A percentile compares a stretch with the other conserved stretches of the same genome.
phyloP scores from a whole-genome alignment of 2,329 filamentous ascomycete genomes.

The Arthrobotrys entomopaga region DNA sequence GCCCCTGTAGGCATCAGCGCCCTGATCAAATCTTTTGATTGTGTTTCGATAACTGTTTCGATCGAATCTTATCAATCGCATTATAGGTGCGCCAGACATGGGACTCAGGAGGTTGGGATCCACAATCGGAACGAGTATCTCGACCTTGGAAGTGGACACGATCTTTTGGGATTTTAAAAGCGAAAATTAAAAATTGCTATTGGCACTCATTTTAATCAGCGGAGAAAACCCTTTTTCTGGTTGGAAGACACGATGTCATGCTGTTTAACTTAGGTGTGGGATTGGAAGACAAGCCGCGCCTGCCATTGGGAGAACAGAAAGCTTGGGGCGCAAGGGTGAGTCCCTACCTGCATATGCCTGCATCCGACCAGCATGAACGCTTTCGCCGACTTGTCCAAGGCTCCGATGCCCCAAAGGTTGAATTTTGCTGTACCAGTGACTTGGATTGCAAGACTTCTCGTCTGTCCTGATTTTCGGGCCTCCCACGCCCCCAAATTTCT shows the following conservation, averaged over 20 bases:
- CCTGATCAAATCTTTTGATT: constrained; percentile 31
- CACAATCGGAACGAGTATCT: neutral
- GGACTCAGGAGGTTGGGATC: no score
- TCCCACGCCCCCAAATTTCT: constrained; percentile 25
- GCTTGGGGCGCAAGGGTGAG: constrained; percentile 16
- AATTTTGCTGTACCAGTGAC: neutral
- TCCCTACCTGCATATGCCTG: constrained; percentile 35
- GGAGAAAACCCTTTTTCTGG: neutral
- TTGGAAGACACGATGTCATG: constrained; percentile 5
- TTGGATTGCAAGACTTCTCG: constrained; percentile 3
- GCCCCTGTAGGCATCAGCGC: constrained; percentile 35
- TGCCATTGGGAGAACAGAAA: constrained; percentile 11
- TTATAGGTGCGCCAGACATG: constrained; percentile 10
- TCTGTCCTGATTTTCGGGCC: constrained; percentile 7
- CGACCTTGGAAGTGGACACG: constrained; percentile 1
- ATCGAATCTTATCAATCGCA: constrained; percentile 40
- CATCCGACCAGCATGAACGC: constrained; percentile 32
- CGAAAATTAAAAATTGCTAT: constrained; percentile 3
- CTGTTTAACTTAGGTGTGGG: constrained; percentile 1
- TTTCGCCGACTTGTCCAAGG: constrained; percentile 40
- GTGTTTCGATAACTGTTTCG: constrained; percentile 40
- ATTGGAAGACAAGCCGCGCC: constrained; percentile 1
- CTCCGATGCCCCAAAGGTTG: constrained; percentile 15
- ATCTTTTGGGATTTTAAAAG: neutral
- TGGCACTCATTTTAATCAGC: neutral